Percentiles rank a stretch among this genome's conserved stretches.
phyloP scores from a whole-genome alignment of 208 protist genomes.

The Paratrypanosoma confusum region DNA sequence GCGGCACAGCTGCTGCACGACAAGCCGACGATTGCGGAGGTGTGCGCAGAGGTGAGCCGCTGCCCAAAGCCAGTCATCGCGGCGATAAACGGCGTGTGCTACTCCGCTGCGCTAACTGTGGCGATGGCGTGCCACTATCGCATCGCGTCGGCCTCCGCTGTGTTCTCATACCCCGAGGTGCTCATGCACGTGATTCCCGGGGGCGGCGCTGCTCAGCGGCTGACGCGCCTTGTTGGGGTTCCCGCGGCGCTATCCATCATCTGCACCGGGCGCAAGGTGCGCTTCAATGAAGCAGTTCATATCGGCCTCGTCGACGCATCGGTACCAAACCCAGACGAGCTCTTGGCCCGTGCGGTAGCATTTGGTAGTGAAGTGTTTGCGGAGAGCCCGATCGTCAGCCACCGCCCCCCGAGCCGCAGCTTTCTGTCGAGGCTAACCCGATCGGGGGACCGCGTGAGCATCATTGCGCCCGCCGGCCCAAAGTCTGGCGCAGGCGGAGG shows the following conservation, averaged over 20 bases:
- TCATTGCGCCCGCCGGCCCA: too few species aligned
- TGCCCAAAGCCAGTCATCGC: slow-evolving; percentile 62
- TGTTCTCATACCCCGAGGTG: slow-evolving; percentile 58
- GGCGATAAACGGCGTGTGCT: slow-evolving; percentile 47
- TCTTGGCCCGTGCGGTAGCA: too few species aligned
- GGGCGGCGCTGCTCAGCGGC: slow-evolving; percentile 63
- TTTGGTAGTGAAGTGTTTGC: too few species aligned
- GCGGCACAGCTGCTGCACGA: too few species aligned
- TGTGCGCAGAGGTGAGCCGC: slow-evolving; percentile 31
- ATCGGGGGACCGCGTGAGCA: too few species aligned
- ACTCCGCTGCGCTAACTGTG: slow-evolving; percentile 70
- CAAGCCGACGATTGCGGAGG: slow-evolving; percentile 27
- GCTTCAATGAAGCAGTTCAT: slow-evolving; percentile 26
- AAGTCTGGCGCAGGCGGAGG: too few species aligned
- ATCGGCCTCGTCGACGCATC: slow-evolving; percentile 50
- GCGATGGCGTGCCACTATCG: slow-evolving; percentile 57
- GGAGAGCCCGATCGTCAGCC: too few species aligned
- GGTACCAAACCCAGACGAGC: background rate
- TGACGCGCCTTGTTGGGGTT: slow-evolving; percentile 58
- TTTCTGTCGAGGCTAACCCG: too few species aligned
- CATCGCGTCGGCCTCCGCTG: slow-evolving; percentile 19
- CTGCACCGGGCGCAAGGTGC: slow-evolving; percentile 14
- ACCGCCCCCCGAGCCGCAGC: too few species aligned
- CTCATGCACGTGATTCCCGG: slow-evolving; percentile 64
- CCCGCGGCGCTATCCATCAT: slow-evolving; percentile 30